Base-by-base conservation (phyloP, 768 basidiomycete species). In the Naganishia vishniacii region DNA sequence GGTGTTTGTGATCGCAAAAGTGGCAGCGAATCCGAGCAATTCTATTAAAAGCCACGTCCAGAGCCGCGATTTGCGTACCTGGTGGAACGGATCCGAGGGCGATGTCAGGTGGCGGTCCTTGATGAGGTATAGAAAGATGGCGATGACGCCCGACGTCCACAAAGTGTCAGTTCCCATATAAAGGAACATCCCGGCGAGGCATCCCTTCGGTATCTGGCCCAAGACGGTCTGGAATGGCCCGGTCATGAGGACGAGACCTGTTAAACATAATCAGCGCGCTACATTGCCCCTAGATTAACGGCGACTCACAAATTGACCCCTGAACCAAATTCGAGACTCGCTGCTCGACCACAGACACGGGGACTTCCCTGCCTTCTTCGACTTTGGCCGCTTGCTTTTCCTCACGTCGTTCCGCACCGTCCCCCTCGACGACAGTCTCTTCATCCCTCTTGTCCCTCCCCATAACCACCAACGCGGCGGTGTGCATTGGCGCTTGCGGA, bases 111-210 rank as follows among this genome's bases (percentile, higher is more conserved):
- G 75, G 34, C 79, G 83, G 75, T 95, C 92, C 62, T 83, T 82
- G 32, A 93, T 77, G 64, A 94, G 84, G 75, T 85, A 93, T 16
- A 89, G 80, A 4, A 93, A 79, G 73, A 88, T 90, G 65, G 81
- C 80, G 0, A 89, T 89, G 62, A 97, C 89, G 2, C 89, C 89
- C 64, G 90, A 93, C 9, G 82, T 83, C 16, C 81, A 82, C 15
- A 97, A 82, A 0, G 89, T 88, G 62, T 88, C 88, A 34, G 83
- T 83, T 15, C 92, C 92, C 89, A 97, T 94, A 74, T 85, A 92
- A 90, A 90, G 92, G 63, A 94, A 94, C 18, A 92, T 80, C 1
- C 91, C 91, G 15, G 89, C 89, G 23, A 93, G 81, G 13, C 71
- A 72, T 73, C 83, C 86, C 74, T 89, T 81, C 0, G 91, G 90